Conservation (phyloP, 306 rosid species). For the Delonix regia region DNA sequence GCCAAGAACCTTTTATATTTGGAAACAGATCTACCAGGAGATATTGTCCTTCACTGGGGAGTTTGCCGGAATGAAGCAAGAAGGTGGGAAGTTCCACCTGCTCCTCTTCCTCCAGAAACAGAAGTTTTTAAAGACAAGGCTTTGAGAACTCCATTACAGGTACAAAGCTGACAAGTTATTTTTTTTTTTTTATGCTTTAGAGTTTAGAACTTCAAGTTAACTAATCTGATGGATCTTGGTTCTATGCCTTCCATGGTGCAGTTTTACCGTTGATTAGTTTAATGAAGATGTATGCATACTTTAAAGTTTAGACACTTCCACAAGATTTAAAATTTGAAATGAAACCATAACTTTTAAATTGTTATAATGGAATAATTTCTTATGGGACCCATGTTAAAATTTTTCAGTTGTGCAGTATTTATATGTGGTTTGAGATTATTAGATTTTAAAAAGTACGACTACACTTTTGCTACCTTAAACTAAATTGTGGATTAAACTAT, state of each 20-base stretch:
- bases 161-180: slow-evolving; percentile 25
- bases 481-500: neutral
- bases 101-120: slow-evolving; percentile 75
- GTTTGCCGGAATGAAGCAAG: slow-evolving; percentile 67
- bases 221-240: slow-evolving; percentile 2
- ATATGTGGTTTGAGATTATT: neutral
- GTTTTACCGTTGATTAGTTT: neutral
- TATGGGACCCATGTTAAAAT: neutral
- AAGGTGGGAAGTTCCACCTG: slow-evolving; percentile 75
- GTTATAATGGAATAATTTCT: neutral
- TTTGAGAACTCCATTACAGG: slow-evolving; percentile 72
- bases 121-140: slow-evolving; percentile 62
- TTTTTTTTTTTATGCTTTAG: neutral
- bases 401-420: neutral
- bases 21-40: slow-evolving; percentile 78
- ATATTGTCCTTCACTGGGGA: slow-evolving; percentile 82
- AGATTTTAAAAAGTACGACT: neutral
- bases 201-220: slow-evolving; percentile 8
- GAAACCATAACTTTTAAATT: neutral
- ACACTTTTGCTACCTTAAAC: neutral
- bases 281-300: neutral
- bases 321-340: neutral
- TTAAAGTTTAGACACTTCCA: neutral
- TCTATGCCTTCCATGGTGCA: neutral
- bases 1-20: slow-evolving; percentile 54